Conservation (phyloP, 2,329 filamentous ascomycete species). For the Claviceps maximensis region DNA sequence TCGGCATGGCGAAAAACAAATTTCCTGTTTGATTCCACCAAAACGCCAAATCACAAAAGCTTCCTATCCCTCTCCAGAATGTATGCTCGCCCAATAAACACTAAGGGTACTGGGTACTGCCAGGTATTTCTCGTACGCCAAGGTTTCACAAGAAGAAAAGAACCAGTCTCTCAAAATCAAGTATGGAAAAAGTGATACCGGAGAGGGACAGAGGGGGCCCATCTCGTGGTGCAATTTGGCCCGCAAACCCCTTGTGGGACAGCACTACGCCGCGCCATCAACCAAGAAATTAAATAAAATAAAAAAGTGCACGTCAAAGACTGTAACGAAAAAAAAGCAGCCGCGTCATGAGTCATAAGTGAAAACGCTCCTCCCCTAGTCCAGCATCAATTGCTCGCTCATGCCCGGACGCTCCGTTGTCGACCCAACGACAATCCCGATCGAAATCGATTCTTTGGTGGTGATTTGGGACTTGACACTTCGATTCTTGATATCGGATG, state of each 20-base stretch:
- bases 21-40: neutral
- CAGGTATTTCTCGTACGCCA: neutral
- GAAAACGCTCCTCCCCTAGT: too few species aligned
- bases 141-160: neutral
- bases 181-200: neutral
- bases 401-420: slow-evolving; percentile 28
- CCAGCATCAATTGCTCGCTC: neutral
- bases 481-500: slow-evolving; percentile 10
- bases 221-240: neutral
- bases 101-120: neutral
- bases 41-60: slow-evolving; percentile 1
- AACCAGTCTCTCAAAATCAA: neutral
- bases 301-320: neutral
- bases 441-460: slow-evolving; percentile 21
- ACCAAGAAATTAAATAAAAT: neutral
- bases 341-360: neutral
- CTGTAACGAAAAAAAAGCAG: neutral
- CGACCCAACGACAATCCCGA: slow-evolving; percentile 23
- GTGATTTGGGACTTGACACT: slow-evolving; percentile 13
- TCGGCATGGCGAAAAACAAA: neutral
- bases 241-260: too few species aligned
- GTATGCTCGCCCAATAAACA: neutral
- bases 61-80: neutral
- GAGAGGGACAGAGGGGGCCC: neutral
- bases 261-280: neutral